Evolutionary conservation across 2,329 filamentous ascomycete genomes (phyloP).

Genomic region (Coniochaeta sp.): DNA sequence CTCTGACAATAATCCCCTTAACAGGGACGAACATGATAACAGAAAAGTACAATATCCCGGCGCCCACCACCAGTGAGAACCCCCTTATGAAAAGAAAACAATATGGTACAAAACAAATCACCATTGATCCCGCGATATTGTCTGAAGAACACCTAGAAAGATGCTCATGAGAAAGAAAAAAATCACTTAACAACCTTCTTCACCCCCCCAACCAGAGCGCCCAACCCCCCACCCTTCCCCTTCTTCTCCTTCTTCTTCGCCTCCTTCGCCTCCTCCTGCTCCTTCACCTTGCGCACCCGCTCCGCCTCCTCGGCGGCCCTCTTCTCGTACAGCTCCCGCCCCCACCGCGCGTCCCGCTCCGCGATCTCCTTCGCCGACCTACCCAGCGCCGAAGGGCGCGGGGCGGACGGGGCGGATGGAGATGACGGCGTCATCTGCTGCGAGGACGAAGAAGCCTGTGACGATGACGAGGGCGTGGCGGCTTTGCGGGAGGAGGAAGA

Average conservation of each 20-base stretch:
- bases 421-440: background rate
- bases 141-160: no score
- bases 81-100: no score
- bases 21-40: no score
- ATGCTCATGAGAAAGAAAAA: no score
- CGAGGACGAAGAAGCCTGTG: background rate
- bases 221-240: background rate
- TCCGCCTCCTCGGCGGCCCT: background rate
- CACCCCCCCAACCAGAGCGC: background rate
- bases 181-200: background rate
- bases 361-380: background rate
- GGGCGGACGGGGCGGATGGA: background rate
- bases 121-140: no score
- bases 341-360: background rate
- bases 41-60: no score
- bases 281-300: background rate
- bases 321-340: background rate
- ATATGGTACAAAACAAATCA: no score
- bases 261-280: background rate
- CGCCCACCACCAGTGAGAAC: no score
- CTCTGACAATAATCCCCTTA: no score
- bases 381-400: background rate
- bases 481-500: background rate
- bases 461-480: no score
- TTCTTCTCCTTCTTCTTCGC: background rate